Evolutionary conservation across 2,329 filamentous ascomycete genomes (phyloP).

Genomic region (Scedosporium apiospermum): DNA sequence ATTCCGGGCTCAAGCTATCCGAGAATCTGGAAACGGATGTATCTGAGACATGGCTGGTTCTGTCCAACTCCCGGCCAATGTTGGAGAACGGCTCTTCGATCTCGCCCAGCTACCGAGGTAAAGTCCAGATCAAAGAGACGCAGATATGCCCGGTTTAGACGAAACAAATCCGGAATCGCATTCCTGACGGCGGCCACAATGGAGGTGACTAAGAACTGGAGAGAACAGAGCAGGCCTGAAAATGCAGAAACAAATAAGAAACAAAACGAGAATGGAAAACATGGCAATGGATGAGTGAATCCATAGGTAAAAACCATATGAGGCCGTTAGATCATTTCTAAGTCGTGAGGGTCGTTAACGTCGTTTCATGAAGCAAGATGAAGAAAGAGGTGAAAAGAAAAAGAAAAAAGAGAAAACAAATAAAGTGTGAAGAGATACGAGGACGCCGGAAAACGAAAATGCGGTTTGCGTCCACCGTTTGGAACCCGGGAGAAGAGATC

Average conservation of each 20-base stretch:
- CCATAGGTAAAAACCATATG: background rate
- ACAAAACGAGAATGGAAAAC: background rate
- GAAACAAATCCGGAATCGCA: background rate
- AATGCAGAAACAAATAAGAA: background rate
- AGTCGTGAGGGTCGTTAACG: slow-evolving; percentile 5
- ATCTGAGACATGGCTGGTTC: background rate
- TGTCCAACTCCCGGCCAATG: background rate
- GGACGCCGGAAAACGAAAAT: background rate
- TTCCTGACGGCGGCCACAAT: background rate
- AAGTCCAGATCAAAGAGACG: background rate
- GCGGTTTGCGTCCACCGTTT: background rate
- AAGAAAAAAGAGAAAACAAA: background rate
- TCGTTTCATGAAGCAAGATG: slow-evolving; percentile 1
- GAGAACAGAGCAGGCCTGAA: background rate
- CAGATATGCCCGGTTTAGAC: background rate
- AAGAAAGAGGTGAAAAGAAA: background rate
- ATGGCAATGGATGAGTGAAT: slow-evolving; percentile 2
- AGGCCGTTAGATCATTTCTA: slow-evolving; percentile 7
- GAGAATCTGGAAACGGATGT: background rate
- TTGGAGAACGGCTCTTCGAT: background rate
- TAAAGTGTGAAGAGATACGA: background rate
- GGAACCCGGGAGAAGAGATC: background rate
- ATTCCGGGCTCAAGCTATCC: background rate
- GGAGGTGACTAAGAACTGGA: background rate
- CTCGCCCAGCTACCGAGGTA: background rate